Percentiles rank a stretch among this genome's conserved stretches.
phyloP scores from a whole-genome alignment of 345 rosid species.

The Eucalyptus tenuipes region DNA sequence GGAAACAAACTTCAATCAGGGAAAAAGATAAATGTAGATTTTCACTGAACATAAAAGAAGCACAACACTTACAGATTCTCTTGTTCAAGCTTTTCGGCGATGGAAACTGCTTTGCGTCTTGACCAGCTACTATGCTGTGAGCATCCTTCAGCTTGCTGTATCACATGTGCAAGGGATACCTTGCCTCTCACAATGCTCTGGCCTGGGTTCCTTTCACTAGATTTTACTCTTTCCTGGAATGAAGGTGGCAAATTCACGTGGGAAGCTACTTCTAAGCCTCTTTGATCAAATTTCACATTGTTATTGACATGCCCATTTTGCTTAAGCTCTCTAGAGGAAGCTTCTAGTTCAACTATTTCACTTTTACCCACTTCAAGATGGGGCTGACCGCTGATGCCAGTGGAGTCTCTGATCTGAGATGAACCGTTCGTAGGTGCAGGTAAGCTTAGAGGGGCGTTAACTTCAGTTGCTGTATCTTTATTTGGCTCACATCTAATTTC shows the following conservation, averaged over 20 bases:
- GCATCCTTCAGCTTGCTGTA: constrained; percentile 84
- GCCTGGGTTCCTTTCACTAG: constrained; percentile 38
- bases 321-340: constrained; percentile 20
- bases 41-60: background rate
- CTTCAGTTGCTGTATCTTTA: constrained; percentile 20
- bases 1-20: background rate
- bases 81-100: constrained; percentile 92
- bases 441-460: constrained; percentile 14
- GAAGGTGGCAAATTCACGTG: constrained; percentile 5
- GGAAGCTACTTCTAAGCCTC: constrained; percentile 4
- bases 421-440: constrained; percentile 30
- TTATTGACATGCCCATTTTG: background rate
- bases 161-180: constrained; percentile 80
- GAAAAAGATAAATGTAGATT: background rate
- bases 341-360: constrained; percentile 69
- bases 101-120: constrained; percentile 71
- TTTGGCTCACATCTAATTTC: constrained; percentile 66
- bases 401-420: constrained; percentile 5
- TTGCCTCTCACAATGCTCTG: constrained; percentile 86
- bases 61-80: constrained; percentile 68
- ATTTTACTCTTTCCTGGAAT: constrained; percentile 17
- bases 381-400: background rate
- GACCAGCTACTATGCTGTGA: constrained; percentile 62
- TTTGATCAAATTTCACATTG: background rate
- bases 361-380: constrained; percentile 25